phyloP scores from a whole-genome alignment of 2,329 filamentous ascomycete genomes.

The Paradendryphiella salina region DNA sequence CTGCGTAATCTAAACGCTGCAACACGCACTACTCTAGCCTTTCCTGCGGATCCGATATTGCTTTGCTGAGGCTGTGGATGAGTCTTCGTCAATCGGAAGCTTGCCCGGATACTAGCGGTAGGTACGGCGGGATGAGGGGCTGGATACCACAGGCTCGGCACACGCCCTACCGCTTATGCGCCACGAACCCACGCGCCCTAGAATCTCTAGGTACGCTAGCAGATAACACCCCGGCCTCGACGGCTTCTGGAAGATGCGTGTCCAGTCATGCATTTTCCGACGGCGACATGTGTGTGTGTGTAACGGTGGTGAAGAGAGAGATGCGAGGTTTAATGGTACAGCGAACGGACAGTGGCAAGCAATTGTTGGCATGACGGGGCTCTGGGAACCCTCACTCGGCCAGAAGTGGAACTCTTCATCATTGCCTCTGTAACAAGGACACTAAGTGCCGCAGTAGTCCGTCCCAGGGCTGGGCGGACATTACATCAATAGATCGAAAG shows the following conservation, averaged over 20 bases:
- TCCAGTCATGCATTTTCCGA: conserved; percentile 6
- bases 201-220: conserved; percentile 12
- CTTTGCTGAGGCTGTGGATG: neutral
- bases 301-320: neutral
- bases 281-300: conserved; percentile 1
- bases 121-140: neutral
- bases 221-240: conserved; percentile 13
- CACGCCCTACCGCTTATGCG: conserved; percentile 22
- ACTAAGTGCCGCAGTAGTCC: conserved; percentile 16
- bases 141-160: conserved; percentile 28
- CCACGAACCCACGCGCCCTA: neutral
- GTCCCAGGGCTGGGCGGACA: conserved; percentile 14
- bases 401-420: conserved; percentile 21
- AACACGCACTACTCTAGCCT: neutral
- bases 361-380: neutral
- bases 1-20: neutral
- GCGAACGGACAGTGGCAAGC: conserved; percentile 2
- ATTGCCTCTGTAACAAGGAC: conserved; percentile 11
- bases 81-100: conserved; percentile 18
- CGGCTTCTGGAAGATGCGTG: conserved; percentile 10
- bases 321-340: neutral
- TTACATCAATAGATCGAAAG: conserved; percentile 13
- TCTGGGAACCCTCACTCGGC: conserved; percentile 8
- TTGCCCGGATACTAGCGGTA: conserved; percentile 32
- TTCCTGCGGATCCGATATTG: conserved; percentile 6